Base-by-base conservation (phyloP, 306 rosid species). In the Trifolium dubium region DNA sequence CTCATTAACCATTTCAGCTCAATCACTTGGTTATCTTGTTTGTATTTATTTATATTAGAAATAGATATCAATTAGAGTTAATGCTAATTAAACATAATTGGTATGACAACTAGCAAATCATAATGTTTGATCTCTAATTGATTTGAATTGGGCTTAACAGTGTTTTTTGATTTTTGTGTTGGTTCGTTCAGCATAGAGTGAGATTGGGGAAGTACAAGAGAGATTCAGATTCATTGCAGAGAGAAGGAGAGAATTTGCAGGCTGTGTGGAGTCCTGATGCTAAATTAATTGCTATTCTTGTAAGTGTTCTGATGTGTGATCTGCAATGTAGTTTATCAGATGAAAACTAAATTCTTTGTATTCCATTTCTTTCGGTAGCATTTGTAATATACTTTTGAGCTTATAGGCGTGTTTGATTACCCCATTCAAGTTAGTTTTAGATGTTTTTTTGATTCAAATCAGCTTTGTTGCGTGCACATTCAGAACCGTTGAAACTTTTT, bases 221-320 rank as follows among this genome's bases (percentile, higher is more conserved):
- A 83, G 89, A 88, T 84, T 79, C 95, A 2, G 86, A 83, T 83
- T 94, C 98, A 3, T 66, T 94, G 85, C 82, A 72, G 66, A 86
- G 76, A 49, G 96, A 94, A 74, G 98, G 98, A 74, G 98, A 94
- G 85, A 89, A 94, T 83, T 15, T 87, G 89, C 94, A 88, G 89
- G 98, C 98, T 2, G 92, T 86, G 78, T 91, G 97, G 98, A 94
- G 98, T 74, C 96, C 96, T 56, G 98, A 94, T 83, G 75, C 89
- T 69, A 91, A 94, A 83, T 76, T 94, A 77, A 86, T 94, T 3
- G 96, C 96, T 56, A 75, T 94, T 79, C 85, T 91, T 77, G 98
- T 94, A 85, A 88, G 92, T 60, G 32, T 60, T 8, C 67, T 78
- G 65, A 64, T 75, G 37, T 32, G 50, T 50, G 39, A 12, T 53